Conservation (phyloP, 495 filamentous ascomycete species). For the Daldinia childiae region DNA sequence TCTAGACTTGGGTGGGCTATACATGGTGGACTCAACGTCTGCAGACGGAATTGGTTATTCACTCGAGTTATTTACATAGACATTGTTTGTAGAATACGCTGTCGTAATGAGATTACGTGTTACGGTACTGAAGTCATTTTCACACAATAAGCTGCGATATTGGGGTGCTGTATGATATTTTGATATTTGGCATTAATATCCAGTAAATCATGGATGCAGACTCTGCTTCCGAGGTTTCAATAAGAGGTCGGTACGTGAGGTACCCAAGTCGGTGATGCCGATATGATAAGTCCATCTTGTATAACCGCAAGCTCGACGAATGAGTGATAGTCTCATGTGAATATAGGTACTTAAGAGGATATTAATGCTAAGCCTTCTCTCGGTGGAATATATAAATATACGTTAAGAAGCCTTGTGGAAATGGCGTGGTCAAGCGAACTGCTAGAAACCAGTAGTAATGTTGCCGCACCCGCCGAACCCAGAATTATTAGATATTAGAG, state of each 20-base stretch:
- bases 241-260: not conserved
- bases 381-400: not conserved
- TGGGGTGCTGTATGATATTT: not conserved
- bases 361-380: not conserved
- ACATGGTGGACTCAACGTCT: conserved; percentile 38
- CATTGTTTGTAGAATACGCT: not conserved
- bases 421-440: not conserved
- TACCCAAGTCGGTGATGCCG: not conserved
- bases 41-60: conserved; percentile 16
- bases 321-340: not conserved
- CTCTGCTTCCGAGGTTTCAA: not conserved
- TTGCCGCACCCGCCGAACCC: not conserved
- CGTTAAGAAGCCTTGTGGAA: not conserved
- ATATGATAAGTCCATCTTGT: not conserved
- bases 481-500: not conserved
- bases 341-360: not conserved
- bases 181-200: not conserved
- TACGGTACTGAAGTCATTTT: not conserved
- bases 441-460: not conserved
- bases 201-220: not conserved
- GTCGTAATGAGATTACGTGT: not conserved
- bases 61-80: conserved; percentile 8
- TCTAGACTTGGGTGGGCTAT: conserved; percentile 22
- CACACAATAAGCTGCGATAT: not conserved
- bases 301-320: not conserved